Conservation (phyloP, 1,284 basidiomycete genomes). For the Lentinula novae-zelandiae region DNA sequence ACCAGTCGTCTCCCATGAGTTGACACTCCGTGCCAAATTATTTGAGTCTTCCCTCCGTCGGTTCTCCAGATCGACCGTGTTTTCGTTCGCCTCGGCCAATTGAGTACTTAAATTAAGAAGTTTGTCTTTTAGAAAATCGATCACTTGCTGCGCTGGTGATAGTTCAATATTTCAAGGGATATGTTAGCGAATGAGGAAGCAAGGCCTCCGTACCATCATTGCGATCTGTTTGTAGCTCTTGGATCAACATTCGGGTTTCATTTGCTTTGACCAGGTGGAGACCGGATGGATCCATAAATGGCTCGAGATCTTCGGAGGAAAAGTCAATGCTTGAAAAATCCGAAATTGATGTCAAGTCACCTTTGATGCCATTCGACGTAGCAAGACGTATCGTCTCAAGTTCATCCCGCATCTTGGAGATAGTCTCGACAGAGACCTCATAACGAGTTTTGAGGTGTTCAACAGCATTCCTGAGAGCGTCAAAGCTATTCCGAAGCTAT, state of each 20-base stretch:
- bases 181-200: neutral
- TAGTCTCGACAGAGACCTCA: conserved; percentile 17
- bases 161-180: neutral
- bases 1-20: conserved; percentile 26
- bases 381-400: conserved; percentile 12
- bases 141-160: conserved; percentile 45
- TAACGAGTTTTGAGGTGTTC: conserved; percentile 22
- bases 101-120: conserved; percentile 40
- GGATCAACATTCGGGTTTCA: conserved; percentile 31
- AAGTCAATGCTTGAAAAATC: neutral
- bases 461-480: conserved; percentile 18
- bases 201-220: conserved; percentile 22
- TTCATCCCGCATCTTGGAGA: conserved; percentile 17
- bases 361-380: conserved; percentile 9
- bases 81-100: conserved; percentile 37
- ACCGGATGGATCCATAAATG: conserved; percentile 28
- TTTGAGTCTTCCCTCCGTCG: conserved; percentile 32
- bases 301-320: conserved; percentile 25
- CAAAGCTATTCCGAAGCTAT: conserved; percentile 19
- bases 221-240: conserved; percentile 34
- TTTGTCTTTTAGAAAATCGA: conserved; percentile 49
- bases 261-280: conserved; percentile 20
- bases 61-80: conserved; percentile 28
- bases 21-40: conserved; percentile 22
- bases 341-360: neutral